Percentiles rank a stretch among this genome's conserved stretches.
These are phyloP conservation scores for Spergularia bocconei DNA, from an alignment of 148 eudicot species.

Conservation along the genomic window DNA sequence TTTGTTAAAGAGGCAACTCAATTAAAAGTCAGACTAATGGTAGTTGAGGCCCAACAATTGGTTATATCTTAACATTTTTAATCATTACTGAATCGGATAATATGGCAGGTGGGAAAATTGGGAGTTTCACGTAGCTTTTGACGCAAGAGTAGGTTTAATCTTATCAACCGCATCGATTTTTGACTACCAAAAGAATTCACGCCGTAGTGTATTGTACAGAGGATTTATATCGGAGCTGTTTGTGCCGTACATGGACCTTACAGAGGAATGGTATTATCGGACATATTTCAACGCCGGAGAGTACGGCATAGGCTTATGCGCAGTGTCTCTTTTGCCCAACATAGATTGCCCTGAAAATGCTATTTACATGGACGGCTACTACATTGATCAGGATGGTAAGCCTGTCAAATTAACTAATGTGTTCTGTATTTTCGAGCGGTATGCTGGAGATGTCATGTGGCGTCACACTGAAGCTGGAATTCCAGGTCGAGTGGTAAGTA, in stretches of 20 bases:
- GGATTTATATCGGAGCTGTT: constrained; percentile 51
- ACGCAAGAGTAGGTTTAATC: constrained; percentile 43
- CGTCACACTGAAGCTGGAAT: constrained; percentile 45
- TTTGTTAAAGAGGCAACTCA: no score
- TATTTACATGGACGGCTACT: constrained; percentile 42
- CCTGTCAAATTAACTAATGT: constrained; percentile 34
- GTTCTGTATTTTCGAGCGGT: constrained; percentile 39
- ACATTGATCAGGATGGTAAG: constrained; percentile 33
- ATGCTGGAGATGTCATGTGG: constrained; percentile 56
- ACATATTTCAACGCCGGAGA: constrained; percentile 56
- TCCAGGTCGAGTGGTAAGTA: constrained; percentile 38
- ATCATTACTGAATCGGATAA: neutral
- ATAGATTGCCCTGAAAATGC: constrained; percentile 51
- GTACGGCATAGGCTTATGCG: constrained; percentile 41
- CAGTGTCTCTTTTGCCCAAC: constrained; percentile 37
- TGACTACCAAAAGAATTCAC: constrained; percentile 30
- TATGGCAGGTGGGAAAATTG: constrained; percentile 52
- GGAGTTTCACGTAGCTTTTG: constrained; percentile 50
- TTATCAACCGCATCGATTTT: constrained; percentile 49
- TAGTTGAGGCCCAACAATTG: no score
- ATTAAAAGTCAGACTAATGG: no score
- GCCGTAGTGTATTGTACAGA: constrained; percentile 37
- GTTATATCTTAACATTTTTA: no score
- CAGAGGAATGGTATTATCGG: constrained; percentile 54
- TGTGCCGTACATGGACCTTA: constrained; percentile 61